Conservation (phyloP, 2,329 filamentous ascomycete genomes). For the Xylariaceae sp. region DNA sequence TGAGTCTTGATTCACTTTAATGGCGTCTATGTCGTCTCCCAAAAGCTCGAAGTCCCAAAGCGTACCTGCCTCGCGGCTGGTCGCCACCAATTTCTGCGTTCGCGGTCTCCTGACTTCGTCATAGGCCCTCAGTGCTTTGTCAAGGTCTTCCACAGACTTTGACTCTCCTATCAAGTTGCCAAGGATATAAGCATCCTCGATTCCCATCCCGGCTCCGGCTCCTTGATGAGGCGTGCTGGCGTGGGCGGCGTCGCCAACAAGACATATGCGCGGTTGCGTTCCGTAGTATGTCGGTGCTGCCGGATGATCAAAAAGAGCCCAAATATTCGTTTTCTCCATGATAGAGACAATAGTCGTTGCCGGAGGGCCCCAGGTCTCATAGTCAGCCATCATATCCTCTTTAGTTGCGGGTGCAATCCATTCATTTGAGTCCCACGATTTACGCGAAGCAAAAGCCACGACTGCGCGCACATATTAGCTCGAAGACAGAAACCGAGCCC, state of each 20-base stretch:
- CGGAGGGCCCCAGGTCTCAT: slow-evolving; percentile 19
- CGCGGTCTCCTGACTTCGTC: slow-evolving; percentile 46
- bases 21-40: slow-evolving; percentile 32
- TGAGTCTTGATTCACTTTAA: slow-evolving; percentile 32
- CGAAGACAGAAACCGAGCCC: background rate
- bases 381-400: slow-evolving; percentile 24
- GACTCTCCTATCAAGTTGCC: slow-evolving; percentile 44
- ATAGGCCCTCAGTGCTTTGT: slow-evolving; percentile 47
- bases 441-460: slow-evolving; percentile 24
- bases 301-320: slow-evolving; percentile 42
- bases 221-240: slow-evolving; percentile 59
- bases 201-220: slow-evolving; percentile 54
- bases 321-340: slow-evolving; percentile 42
- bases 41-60: slow-evolving; percentile 42
- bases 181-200: slow-evolving; percentile 44
- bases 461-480: slow-evolving; percentile 14
- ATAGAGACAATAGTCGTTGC: slow-evolving; percentile 17
- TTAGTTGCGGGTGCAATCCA: slow-evolving; percentile 24
- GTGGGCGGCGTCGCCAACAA: slow-evolving; percentile 61
- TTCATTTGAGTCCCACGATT: slow-evolving; percentile 21
- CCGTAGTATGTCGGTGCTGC: slow-evolving; percentile 40
- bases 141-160: slow-evolving; percentile 30
- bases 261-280: slow-evolving; percentile 33
- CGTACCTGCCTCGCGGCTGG: slow-evolving; percentile 42
- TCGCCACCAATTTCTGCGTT: slow-evolving; percentile 46